These are phyloP conservation scores for Lolium perenne DNA, from an alignment of 176 grass and related monocot genomes.

Conservation along the genomic window DNA sequence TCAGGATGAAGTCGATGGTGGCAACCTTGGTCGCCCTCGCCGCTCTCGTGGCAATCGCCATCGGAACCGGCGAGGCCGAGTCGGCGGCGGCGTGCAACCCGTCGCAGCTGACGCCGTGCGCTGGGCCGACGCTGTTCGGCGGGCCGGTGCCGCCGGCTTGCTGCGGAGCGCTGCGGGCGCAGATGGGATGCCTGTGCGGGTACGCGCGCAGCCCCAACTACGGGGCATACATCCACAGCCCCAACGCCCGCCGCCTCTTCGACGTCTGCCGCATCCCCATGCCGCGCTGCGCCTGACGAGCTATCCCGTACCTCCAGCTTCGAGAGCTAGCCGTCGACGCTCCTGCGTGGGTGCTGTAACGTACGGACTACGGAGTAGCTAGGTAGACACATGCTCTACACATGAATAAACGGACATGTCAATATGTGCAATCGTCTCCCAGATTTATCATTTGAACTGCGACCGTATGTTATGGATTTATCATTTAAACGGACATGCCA, in stretches of 20 bases:
- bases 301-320: not conserved
- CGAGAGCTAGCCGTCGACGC: too few species aligned
- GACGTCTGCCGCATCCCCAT: slow-evolving; percentile 22
- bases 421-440: too few species aligned
- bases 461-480: too few species aligned
- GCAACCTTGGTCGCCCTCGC: too few species aligned
- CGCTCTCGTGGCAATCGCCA: not conserved
- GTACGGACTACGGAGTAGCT: too few species aligned
- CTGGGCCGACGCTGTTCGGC: slow-evolving; percentile 30
- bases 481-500: too few species aligned
- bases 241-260: slow-evolving; percentile 40
- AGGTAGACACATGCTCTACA: too few species aligned
- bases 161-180: slow-evolving; percentile 34
- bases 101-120: slow-evolving; percentile 42
- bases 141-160: slow-evolving; percentile 21
- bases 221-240: slow-evolving; percentile 36
- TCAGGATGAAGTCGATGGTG: not conserved
- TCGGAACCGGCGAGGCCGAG: not conserved
- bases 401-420: too few species aligned
- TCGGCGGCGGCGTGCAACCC: slow-evolving; percentile 33
- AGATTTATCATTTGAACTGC: too few species aligned
- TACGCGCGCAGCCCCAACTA: slow-evolving; percentile 50
- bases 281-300: slow-evolving; percentile 16
- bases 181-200: slow-evolving; percentile 48
- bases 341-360: too few species aligned